phyloP scores from a whole-genome alignment of 164 flowering plant species.

The Euptelea pleiosperma region DNA sequence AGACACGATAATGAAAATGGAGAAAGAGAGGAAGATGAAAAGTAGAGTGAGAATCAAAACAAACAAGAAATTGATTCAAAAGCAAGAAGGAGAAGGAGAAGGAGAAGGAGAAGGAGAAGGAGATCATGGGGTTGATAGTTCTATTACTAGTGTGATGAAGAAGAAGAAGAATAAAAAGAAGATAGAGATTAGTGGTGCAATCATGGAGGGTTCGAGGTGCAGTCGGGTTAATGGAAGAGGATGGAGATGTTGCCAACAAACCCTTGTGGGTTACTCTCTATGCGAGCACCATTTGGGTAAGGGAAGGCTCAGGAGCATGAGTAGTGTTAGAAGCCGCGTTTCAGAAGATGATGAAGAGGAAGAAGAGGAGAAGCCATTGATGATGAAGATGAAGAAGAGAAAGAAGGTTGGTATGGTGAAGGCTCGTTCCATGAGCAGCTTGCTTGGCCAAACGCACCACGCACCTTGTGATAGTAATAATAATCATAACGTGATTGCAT shows the following conservation, averaged over 20 bases:
- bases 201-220: slow-evolving; percentile 79
- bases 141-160: neutral
- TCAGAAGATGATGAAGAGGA: slow-evolving; percentile 6
- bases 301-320: slow-evolving; percentile 65
- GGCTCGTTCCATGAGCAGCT: slow-evolving; percentile 72
- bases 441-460: slow-evolving; percentile 42
- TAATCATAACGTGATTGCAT: neutral
- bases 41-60: slow-evolving; percentile 29
- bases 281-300: slow-evolving; percentile 93
- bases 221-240: slow-evolving; percentile 87
- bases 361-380: slow-evolving; percentile 16
- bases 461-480: neutral
- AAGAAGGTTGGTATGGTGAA: slow-evolving; percentile 67
- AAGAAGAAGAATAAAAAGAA: slow-evolving; percentile 16
- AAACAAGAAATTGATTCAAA: slow-evolving; percentile 26
- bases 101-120: neutral
- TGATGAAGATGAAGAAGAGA: slow-evolving; percentile 31
- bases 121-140: neutral
- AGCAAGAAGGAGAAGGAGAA: neutral
- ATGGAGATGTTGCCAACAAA: slow-evolving; percentile 86
- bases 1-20: neutral
- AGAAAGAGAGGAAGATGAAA: too few species aligned
- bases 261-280: slow-evolving; percentile 79
- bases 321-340: slow-evolving; percentile 30
- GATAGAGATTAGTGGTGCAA: slow-evolving; percentile 32